Evolutionary conservation across 2,329 filamentous ascomycete species (phyloP), one percentile per base, ranked within the genome.

Genomic region (Talaromyces sp.): DNA sequence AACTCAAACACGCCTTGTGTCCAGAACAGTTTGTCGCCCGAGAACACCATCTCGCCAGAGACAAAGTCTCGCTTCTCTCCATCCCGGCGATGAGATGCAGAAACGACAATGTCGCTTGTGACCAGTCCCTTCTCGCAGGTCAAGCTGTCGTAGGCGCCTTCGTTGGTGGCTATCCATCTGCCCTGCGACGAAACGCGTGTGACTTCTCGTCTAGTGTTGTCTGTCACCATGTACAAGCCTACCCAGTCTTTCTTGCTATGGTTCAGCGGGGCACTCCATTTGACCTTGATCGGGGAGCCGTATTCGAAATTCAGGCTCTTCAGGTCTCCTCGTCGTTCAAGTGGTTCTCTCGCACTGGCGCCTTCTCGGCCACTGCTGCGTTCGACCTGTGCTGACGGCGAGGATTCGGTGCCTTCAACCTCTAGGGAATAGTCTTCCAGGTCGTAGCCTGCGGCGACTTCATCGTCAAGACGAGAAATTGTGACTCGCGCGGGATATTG

Each of bases 1-100:
- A 99, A 96, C 72, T 99, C 95, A 71, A 96, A 99, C 3, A 96
- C 90, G 59, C 95, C 95, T 64, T 93, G 90, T 0, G 90, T 96
- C 95, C 95, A 99, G 88, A 92, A 99, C 2, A 97, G 84, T 77
- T 96, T 96, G 78, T 98, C 93, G 55, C 95, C 93, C 10, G 88
- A 82, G 72, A 99, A 98, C 13, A 91, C 76, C 70, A 98, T 88
- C 73, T 96, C 92, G 51, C 95, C 95, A 13, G 85, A 83, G 4
- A 91, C 84, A 65, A 88, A 82, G 61, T 90, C 78, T 3, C 83
- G 82, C 2, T 81, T 79, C 54, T 75, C 71, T 0, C 80, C 79
- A 69, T 80, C 78, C 65, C 77, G 65, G 30, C 77, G 75, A 47
- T 75, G 67, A 0, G 73, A 70, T 17, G 76, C 79, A 0, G 80